Percentiles rank a stretch among this genome's conserved stretches.
Evolutionary conservation across 2,329 filamentous ascomycete genomes (phyloP).

Genomic region (Aureobasidium sp.): DNA sequence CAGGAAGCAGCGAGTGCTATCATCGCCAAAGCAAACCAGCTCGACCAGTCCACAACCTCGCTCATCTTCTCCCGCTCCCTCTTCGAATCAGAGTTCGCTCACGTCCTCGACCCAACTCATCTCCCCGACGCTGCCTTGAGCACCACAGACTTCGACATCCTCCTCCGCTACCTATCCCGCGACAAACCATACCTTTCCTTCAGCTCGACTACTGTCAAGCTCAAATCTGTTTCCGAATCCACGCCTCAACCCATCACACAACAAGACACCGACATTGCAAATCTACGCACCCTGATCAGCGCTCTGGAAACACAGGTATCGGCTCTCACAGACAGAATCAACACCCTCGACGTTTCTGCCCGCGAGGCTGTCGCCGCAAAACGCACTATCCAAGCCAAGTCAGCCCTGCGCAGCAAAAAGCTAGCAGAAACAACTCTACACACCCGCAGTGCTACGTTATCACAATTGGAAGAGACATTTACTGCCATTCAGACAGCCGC

Average conservation of each 20-base stretch:
- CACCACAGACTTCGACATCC: slow-evolving; percentile 37
- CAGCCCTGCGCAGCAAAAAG: slow-evolving; percentile 76
- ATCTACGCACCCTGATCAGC: slow-evolving; percentile 65
- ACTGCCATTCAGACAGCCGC: slow-evolving; percentile 77
- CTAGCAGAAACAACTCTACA: slow-evolving; percentile 66
- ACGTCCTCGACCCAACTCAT: not conserved
- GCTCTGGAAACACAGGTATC: slow-evolving; percentile 62
- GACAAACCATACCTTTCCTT: slow-evolving; percentile 41
- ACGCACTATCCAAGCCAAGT: slow-evolving; percentile 67
- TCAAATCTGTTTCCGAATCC: slow-evolving; percentile 51
- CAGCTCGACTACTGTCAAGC: slow-evolving; percentile 57
- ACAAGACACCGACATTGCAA: slow-evolving; percentile 76
- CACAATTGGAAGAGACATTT: slow-evolving; percentile 77
- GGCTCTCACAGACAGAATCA: slow-evolving; percentile 51
- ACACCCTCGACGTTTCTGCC: slow-evolving; percentile 48
- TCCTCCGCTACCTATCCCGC: slow-evolving; percentile 36
- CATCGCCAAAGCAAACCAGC: slow-evolving; percentile 27
- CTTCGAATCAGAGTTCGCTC: slow-evolving; percentile 25
- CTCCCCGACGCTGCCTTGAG: slow-evolving; percentile 28
- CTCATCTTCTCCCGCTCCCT: slow-evolving; percentile 28
- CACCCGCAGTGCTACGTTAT: slow-evolving; percentile 64
- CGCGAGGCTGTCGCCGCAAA: slow-evolving; percentile 64
- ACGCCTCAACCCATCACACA: slow-evolving; percentile 53
- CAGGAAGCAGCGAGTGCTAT: slow-evolving; percentile 37
- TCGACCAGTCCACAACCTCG: slow-evolving; percentile 28